Percentiles rank a stretch among this genome's conserved stretches.
Conservation (phyloP, 768 basidiomycete species). For the Pleurotus eryngii region DNA sequence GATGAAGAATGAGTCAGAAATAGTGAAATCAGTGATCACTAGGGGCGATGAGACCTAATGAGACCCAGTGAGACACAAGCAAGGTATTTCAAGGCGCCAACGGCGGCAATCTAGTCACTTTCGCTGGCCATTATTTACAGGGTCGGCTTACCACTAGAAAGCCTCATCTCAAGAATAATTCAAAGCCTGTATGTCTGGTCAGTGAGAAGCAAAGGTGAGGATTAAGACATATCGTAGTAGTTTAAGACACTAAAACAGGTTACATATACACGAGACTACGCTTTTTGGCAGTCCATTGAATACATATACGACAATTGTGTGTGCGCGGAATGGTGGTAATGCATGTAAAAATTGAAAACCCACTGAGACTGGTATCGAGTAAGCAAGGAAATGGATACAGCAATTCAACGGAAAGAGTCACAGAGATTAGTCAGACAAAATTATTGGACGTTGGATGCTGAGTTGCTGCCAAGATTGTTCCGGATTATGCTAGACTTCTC, state of each 20-base stretch:
- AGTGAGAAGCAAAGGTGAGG: not conserved
- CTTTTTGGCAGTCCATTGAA: not conserved
- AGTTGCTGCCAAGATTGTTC: not conserved
- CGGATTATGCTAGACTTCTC: conserved; percentile 62
- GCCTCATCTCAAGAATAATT: no score
- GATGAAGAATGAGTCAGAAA: no score
- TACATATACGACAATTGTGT: not conserved
- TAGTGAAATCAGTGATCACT: no score
- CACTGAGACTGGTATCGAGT: not conserved
- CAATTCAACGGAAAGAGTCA: not conserved
- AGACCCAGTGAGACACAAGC: no score
- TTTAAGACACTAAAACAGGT: not conserved
- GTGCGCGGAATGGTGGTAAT: not conserved
- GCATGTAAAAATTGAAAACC: not conserved
- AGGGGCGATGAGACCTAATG: no score
- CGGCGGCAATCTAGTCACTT: no score
- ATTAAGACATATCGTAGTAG: not conserved
- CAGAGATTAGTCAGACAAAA: not conserved
- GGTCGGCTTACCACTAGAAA: no score
- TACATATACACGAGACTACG: not conserved
- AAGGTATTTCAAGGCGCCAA: no score
- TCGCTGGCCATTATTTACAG: no score
- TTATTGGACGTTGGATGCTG: not conserved
- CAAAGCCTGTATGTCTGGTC: no score
- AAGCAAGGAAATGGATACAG: not conserved